These are phyloP conservation scores for Yarrowia sp. DNA, from an alignment of 805 yeast species.

Conservation along the genomic window DNA sequence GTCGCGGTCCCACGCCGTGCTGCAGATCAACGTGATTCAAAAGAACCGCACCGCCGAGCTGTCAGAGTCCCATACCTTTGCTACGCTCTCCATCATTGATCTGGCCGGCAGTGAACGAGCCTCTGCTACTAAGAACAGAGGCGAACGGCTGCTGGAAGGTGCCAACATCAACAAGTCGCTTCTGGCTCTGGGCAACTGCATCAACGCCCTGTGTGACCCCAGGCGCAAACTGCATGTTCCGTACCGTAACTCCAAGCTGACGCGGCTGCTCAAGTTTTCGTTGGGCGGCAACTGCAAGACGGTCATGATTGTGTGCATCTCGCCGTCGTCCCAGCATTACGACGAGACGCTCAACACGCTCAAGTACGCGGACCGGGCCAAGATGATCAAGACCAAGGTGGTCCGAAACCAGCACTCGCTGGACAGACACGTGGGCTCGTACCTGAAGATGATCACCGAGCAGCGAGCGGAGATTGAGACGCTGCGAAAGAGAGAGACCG, in stretches of 20 bases:
- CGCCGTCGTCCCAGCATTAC: slow-evolving; percentile 82
- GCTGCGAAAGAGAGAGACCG: slow-evolving; percentile 46
- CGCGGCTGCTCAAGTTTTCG: slow-evolving; percentile 81
- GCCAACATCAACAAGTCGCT: slow-evolving; percentile 89
- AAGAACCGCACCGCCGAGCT: slow-evolving; percentile 58
- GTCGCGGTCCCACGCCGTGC: slow-evolving; percentile 89
- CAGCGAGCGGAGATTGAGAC: slow-evolving; percentile 72
- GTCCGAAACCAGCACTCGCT: slow-evolving; percentile 69
- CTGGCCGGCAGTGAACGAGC: slow-evolving; percentile 96
- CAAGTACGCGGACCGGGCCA: slow-evolving; percentile 88
- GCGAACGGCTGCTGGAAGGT: slow-evolving; percentile 79
- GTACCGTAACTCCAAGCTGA: slow-evolving; percentile 84
- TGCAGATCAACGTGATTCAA: slow-evolving; percentile 72
- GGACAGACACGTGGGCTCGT: slow-evolving; percentile 80
- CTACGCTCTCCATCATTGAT: slow-evolving; percentile 83
- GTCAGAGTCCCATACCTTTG: slow-evolving; percentile 64
- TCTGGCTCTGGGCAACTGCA: slow-evolving; percentile 88
- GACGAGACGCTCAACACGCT: slow-evolving; percentile 91
- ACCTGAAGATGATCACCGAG: slow-evolving; percentile 76
- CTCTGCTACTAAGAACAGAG: slow-evolving; percentile 79
- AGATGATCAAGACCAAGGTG: slow-evolving; percentile 79
- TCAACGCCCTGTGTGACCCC: slow-evolving; percentile 81
- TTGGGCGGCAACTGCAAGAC: slow-evolving; percentile 94
- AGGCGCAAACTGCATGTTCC: slow-evolving; percentile 73
- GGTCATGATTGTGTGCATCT: slow-evolving; percentile 91